These are phyloP conservation scores for Cylindrodendrum hubeiense DNA, from an alignment of 2,329 filamentous ascomycete genomes.

Conservation along the genomic window DNA sequence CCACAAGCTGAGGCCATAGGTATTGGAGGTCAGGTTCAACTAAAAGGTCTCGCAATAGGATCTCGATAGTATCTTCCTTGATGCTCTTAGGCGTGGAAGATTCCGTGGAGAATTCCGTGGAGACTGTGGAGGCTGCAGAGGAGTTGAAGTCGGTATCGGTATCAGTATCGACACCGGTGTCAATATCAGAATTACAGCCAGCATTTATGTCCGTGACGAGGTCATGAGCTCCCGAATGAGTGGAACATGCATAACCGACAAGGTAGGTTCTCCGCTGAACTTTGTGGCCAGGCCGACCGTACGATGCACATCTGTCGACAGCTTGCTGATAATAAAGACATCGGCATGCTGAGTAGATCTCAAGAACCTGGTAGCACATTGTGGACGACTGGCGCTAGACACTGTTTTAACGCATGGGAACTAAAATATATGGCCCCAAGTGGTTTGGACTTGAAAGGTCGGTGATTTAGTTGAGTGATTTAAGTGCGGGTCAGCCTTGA, in stretches of 20 bases:
- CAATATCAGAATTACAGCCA: background rate
- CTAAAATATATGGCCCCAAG: too few species aligned
- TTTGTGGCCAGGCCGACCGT: slow-evolving; percentile 77
- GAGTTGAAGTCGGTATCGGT: background rate
- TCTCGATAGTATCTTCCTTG: background rate
- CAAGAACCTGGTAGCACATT: background rate
- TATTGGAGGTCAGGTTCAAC: background rate
- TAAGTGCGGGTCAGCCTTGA: background rate
- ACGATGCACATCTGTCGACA: slow-evolving; percentile 81
- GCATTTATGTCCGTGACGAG: background rate
- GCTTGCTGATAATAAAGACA: slow-evolving; percentile 90
- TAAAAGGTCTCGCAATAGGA: background rate
- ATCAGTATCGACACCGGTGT: background rate
- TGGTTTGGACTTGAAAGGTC: background rate
- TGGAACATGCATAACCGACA: slow-evolving; percentile 80
- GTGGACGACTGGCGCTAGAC: background rate
- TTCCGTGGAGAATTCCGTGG: background rate
- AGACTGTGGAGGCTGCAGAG: background rate
- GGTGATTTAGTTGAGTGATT: background rate
- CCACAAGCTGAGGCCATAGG: slow-evolving; percentile 12
- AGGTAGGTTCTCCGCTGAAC: slow-evolving; percentile 80
- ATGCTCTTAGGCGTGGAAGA: background rate
- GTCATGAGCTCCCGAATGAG: slow-evolving; percentile 26
- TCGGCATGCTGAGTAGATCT: slow-evolving; percentile 85
- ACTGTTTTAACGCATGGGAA: too few species aligned